Conservation (phyloP, 2,329 filamentous ascomycete genomes). For the Fusarium sp. region DNA sequence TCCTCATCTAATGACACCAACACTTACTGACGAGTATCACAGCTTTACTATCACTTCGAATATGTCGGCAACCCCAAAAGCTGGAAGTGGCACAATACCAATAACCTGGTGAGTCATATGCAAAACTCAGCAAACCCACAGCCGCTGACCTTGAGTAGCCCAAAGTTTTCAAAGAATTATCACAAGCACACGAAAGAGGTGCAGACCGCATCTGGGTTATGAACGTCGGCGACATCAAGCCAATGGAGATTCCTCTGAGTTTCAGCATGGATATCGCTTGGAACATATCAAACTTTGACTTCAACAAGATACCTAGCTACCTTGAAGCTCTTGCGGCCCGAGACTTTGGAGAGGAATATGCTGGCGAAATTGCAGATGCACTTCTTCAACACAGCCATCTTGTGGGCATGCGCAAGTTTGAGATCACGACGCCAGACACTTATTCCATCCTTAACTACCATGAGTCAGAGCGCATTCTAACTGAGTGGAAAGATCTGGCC, state of each 20-base stretch:
- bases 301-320: constrained; percentile 8
- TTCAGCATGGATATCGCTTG: constrained; percentile 72
- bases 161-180: constrained; percentile 60
- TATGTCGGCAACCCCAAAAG: constrained; percentile 55
- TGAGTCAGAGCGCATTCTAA: constrained; percentile 71
- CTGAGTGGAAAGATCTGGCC: background rate
- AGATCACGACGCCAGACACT: constrained; percentile 70
- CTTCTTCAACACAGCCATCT: constrained; percentile 65
- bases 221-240: constrained; percentile 76
- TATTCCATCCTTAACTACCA: constrained; percentile 76
- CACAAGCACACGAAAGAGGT: constrained; percentile 67
- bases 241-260: constrained; percentile 69
- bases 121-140: no score
- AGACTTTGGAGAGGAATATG: background rate
- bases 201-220: constrained; percentile 75
- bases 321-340: constrained; percentile 25
- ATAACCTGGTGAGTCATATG: constrained; percentile 62
- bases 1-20: background rate
- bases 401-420: constrained; percentile 70
- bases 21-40: constrained; percentile 37
- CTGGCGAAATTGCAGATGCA: constrained; percentile 56
- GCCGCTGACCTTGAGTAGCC: constrained; percentile 54
- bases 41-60: constrained; percentile 66
- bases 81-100: constrained; percentile 68
- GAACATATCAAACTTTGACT: constrained; percentile 46